Conservation (phyloP, 495 filamentous ascomycete genomes). For the Sordaria brevicollis region DNA sequence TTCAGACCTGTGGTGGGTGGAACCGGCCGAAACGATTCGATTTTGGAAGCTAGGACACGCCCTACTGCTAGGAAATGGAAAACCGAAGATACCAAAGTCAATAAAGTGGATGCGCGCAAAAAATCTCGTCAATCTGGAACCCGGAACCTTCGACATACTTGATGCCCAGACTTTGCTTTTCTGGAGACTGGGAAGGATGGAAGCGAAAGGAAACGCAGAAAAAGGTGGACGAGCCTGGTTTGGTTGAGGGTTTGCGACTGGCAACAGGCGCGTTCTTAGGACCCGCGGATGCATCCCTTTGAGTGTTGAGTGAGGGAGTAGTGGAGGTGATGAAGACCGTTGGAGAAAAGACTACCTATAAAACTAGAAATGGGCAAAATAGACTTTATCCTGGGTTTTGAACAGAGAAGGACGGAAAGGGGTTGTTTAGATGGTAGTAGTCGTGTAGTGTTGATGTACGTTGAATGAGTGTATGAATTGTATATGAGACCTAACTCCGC, state of each 20-base stretch:
- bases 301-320: background rate
- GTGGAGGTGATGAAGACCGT: background rate
- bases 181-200: background rate
- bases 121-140: background rate
- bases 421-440: background rate
- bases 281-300: background rate
- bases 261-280: background rate
- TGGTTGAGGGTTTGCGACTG: background rate
- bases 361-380: background rate
- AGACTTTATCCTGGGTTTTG: background rate
- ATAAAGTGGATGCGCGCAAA: background rate
- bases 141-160: background rate
- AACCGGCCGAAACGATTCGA: background rate
- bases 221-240: background rate
- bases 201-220: too few relatives aligned
- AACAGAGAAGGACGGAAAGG: background rate
- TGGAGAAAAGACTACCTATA: background rate
- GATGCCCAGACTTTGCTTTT: background rate
- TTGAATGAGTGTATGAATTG: background rate
- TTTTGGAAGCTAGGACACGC: background rate
- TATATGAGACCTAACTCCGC: background rate
- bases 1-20: background rate
- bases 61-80: background rate
- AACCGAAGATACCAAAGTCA: background rate
- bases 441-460: background rate